Conservation (phyloP, 225 moss, liverwort and hornwort species). For the Pleurozium schreberi region DNA sequence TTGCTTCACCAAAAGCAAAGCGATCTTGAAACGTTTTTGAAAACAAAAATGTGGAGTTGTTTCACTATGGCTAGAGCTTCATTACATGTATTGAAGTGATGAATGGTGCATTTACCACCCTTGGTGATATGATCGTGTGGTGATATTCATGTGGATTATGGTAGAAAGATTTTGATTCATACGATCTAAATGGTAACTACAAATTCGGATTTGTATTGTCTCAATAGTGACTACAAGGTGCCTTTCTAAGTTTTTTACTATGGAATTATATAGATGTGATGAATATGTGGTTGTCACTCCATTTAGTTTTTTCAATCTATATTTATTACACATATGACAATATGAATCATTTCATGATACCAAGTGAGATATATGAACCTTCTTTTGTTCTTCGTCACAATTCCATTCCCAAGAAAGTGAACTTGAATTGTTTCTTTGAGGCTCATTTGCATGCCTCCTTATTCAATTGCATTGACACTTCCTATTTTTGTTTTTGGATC, state of each 20-base stretch:
- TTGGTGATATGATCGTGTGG: neutral
- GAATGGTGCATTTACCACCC: neutral
- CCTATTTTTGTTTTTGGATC: neutral
- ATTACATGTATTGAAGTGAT: neutral
- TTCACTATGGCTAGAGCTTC: neutral
- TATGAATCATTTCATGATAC: neutral
- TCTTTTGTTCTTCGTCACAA: too few species aligned
- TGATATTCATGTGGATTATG: neutral
- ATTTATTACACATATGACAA: neutral
- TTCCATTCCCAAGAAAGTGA: fast-evolving
- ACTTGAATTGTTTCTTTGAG: fast-evolving
- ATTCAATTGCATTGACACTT: neutral
- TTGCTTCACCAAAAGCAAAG: neutral
- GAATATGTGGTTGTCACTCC: fast-evolving
- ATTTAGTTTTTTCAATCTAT: neutral
- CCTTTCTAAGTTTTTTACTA: neutral
- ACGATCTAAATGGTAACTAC: neutral
- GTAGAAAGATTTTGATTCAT: neutral
- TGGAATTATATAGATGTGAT: neutral
- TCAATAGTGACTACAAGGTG: neutral
- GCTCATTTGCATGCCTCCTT: neutral
- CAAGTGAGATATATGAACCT: neutral
- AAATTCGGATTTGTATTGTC: neutral
- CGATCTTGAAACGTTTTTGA: neutral
- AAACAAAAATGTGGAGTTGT: neutral